A percentile compares a stretch with the other conserved stretches of the same genome.
phyloP scores from a whole-genome alignment of 2,329 filamentous ascomycete genomes.

The Waltergamsia citrina region DNA sequence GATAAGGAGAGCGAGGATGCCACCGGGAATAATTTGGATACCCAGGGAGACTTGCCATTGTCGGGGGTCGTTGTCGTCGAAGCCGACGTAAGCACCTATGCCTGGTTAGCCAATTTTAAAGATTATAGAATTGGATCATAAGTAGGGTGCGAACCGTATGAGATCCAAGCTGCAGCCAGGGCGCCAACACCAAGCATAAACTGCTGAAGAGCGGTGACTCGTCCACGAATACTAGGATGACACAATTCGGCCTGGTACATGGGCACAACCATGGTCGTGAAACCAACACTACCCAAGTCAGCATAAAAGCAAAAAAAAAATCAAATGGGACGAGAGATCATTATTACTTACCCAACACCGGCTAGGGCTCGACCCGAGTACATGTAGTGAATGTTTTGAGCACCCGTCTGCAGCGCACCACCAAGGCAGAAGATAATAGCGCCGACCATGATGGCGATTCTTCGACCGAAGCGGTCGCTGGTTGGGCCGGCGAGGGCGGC shows the following conservation, averaged over 20 bases:
- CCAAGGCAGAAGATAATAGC: slow-evolving; percentile 63
- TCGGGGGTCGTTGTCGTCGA: slow-evolving; percentile 13
- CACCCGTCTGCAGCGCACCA: slow-evolving; percentile 64
- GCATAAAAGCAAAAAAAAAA: not conserved
- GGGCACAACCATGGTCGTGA: slow-evolving; percentile 31
- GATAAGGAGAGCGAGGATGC: slow-evolving; percentile 56
- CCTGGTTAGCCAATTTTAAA: not conserved
- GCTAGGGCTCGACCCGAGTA: slow-evolving; percentile 63
- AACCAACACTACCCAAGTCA: slow-evolving; percentile 28
- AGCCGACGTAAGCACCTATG: slow-evolving; percentile 19
- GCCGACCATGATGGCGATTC: slow-evolving; percentile 64
- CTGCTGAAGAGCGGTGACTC: slow-evolving; percentile 67
- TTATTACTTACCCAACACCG: slow-evolving; percentile 44
- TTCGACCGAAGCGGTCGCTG: slow-evolving; percentile 58
- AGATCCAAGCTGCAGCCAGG: slow-evolving; percentile 64
- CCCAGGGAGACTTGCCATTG: slow-evolving; percentile 39
- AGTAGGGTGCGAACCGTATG: slow-evolving; percentile 42
- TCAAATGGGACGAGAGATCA: not conserved
- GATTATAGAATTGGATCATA: slow-evolving; percentile 1
- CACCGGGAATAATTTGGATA: slow-evolving; percentile 63
- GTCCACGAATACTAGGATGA: slow-evolving; percentile 68
- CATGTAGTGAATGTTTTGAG: slow-evolving; percentile 46
- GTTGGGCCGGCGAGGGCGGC: slow-evolving; percentile 52
- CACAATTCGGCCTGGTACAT: slow-evolving; percentile 73
- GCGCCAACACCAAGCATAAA: slow-evolving; percentile 76